phyloP scores from a whole-genome alignment of 176 grass and related monocot species.

The Phoenix dactylifera region DNA sequence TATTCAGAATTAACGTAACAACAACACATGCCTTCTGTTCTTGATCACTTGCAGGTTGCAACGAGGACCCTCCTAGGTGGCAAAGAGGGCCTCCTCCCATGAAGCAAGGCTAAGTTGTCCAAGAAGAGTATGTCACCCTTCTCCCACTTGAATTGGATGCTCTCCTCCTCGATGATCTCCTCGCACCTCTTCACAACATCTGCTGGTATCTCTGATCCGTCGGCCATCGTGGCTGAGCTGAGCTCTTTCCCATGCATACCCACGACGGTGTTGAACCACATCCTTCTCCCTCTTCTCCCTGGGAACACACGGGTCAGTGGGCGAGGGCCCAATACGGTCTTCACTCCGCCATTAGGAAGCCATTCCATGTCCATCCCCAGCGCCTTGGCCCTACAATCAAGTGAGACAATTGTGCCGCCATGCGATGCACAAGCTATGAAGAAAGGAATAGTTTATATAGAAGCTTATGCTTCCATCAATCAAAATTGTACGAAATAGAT shows the following conservation, averaged over 20 bases:
- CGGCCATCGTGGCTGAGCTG: constrained; percentile 39
- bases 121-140: constrained; percentile 56
- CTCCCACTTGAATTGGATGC: constrained; percentile 71
- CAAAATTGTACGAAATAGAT: too few species aligned
- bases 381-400: constrained; percentile 16
- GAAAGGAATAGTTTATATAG: too few species aligned
- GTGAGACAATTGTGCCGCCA: too few species aligned
- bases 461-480: too few species aligned
- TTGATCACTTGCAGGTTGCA: constrained; percentile 55
- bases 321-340: constrained; percentile 29
- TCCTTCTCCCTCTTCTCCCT: constrained; percentile 10
- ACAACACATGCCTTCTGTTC: too few species aligned
- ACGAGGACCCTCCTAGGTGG: constrained; percentile 54
- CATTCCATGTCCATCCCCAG: constrained; percentile 61
- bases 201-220: constrained; percentile 43
- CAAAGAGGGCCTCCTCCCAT: constrained; percentile 39
- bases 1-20: too few species aligned
- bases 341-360: constrained; percentile 29
- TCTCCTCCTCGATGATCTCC: constrained; percentile 78
- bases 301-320: constrained; percentile 48
- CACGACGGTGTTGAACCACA: constrained; percentile 75
- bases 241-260: constrained; percentile 54
- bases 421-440: too few species aligned
- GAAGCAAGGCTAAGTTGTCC: constrained; percentile 50
- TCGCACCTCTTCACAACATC: constrained; percentile 40